Evolutionary conservation across 805 yeast genomes (phyloP), one percentile per base, ranked within the genome.

Genomic region (Yamadazyma laniorum): DNA sequence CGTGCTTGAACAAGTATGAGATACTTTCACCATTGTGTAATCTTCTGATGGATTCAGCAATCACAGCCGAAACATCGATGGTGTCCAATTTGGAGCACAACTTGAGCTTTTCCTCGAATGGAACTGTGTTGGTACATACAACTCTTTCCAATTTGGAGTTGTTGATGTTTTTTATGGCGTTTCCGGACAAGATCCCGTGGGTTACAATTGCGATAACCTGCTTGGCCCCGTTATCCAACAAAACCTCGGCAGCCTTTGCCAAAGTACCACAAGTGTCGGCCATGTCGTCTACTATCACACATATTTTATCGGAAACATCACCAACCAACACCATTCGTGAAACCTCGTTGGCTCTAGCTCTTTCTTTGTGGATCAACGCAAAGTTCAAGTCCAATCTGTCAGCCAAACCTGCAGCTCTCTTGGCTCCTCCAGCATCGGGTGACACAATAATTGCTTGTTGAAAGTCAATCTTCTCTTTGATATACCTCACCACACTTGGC

Each of bases 391-490:
- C 98, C 48, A 93, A 71, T 52, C 85, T 79, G 55, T 91, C 98
- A 11, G 98, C 98, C 35, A 91, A 69, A 4, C 90, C 81, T 2
- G 98, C 98, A 18, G 90, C 99, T 49, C 99, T 77, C 63, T 91
- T 91, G 38, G 98, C 98, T 43, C 99, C 99, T 52, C 99, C 99
- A 3, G 99, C 99, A 67, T 91, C 99, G 3, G 99, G 99, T 4
- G 96, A 88, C 9, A 91, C 95, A 39, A 91, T 78, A 36, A 89
- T 86, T 7, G 89, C 75, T 36, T 75, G 67, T 42, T 80, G 71
- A 22, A 65, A 63, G 45, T 70, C 63, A 31, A 79, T 68, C 47
- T 79, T 75, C 44, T 80, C 85, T 47, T 76, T 79, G 51, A 91
- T 86, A 61, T 86, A 93, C 50, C 85, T 70, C 33, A 91, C 74